Evolutionary conservation across 495 filamentous ascomycete species (phyloP), one percentile per base, ranked within the genome.

Genomic region (Pyronema omphalodes): DNA sequence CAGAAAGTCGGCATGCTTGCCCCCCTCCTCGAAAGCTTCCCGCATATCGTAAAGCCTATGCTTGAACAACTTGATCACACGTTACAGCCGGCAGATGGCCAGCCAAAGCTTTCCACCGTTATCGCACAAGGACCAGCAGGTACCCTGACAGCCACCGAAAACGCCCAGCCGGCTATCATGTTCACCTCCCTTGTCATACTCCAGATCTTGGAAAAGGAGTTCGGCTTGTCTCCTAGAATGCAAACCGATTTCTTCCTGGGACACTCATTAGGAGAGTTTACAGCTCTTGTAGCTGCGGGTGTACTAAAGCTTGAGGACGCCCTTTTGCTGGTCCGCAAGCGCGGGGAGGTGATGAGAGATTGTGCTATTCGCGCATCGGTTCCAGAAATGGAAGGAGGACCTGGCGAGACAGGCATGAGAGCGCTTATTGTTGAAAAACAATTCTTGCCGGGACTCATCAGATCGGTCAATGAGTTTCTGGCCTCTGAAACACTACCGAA

Each of bases 81-180:
- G 3, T 71, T 94, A 50, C 74, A 78, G 17, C 76, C 80, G 54
- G 73, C 73, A 48, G 55, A 57, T 29, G 81, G 80, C 18, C 69
- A 56, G 72, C 79, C 44, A 75, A 80, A 57, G 70, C 74, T 60
- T 71, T 94, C 23, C 36, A 70, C 72, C n/a, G 75, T 89, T 53
- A 94, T 98, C 59, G 74, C 77, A 36, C 70, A 84, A 0, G 89
- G 91, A 0, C 84, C 91, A 0, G 81, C 80, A 58, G 74, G 76
- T 17, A 70, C 71, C 15, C 75, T 98, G 54, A 89, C 84, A 37
- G 74, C 76, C 47, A 95, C 91, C 9, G 78, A 81, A 55, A 86
- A 94, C 62, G 82, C 91, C 8, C 91, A 98, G 67, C 91, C 91
- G 0, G 89, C 91, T 46, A 91, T 96, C 67, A 89, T 98, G 82